phyloP scores from a whole-genome alignment of 169 alveolate genomes.

The Eimeria brunetti region DNA sequence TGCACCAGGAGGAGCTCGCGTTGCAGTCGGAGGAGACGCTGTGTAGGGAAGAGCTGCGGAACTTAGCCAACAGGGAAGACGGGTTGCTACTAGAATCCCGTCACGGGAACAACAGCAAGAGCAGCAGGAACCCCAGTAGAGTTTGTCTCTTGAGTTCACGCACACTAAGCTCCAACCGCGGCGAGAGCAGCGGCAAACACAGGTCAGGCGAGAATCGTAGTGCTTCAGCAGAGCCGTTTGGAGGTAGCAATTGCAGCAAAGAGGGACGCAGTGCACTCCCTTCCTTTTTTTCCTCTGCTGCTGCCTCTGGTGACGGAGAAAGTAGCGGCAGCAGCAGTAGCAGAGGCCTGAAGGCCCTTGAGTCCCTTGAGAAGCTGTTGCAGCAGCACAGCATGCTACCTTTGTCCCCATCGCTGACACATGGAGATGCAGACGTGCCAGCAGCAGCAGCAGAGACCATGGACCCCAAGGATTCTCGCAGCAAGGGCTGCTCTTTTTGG shows the following conservation, averaged over 20 bases:
- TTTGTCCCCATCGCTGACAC: not conserved
- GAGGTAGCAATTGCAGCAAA: conserved; percentile 32
- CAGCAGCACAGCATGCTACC: conserved; percentile 40
- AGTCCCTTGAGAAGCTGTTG: conserved; percentile 12
- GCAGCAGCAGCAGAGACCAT: not conserved
- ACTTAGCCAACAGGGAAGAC: conserved; percentile 7
- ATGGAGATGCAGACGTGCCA: not conserved
- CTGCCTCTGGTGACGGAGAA: not conserved
- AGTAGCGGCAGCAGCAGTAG: conserved; percentile 7
- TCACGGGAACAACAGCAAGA: not conserved
- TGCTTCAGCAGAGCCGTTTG: conserved; percentile 44
- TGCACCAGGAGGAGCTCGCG: conserved; percentile 1
- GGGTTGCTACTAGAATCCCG: not conserved
- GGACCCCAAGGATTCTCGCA: not conserved
- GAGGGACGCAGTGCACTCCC: not conserved
- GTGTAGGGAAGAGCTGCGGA: not conserved
- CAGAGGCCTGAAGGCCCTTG: conserved; percentile 18
- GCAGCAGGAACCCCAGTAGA: conserved; percentile 21
- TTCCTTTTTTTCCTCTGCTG: not conserved
- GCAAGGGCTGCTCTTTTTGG: conserved; percentile 50
- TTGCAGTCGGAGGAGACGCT: conserved; percentile 40
- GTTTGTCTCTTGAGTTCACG: not conserved
- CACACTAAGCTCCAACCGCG: not conserved
- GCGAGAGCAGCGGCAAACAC: conserved; percentile 4
- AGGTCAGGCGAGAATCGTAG: conserved; percentile 12